Evolutionary conservation across 352 stramenopile genomes (phyloP), one percentile per base, ranked within the genome.

Genomic region (Phytophthora gonapodyides): DNA sequence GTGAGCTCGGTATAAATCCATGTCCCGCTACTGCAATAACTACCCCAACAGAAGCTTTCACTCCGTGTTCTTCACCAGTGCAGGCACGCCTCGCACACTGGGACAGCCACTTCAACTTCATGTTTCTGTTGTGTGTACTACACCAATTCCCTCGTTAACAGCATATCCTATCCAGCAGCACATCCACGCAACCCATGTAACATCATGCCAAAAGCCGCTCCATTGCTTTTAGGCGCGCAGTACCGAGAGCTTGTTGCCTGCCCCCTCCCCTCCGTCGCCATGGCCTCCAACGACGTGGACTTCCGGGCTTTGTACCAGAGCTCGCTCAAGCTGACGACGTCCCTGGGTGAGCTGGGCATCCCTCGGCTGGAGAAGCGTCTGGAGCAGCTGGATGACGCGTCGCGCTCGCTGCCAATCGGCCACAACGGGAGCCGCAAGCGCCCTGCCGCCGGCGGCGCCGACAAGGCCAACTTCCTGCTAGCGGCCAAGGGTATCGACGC

Each of bases 281-380:
- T 80, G 72, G 69, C 72, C 44, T 71, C 65, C 15, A 76, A 73
- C 43, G 77, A 93, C 47, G 69, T 92, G 61, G 84, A 95, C 57
- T 95, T 95, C 75, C 87, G 86, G 55, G 77, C 84, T 59, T 71
- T 95, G 53, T 95, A 95, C 68, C 82, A 95, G 72, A 93, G 80
- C 69, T 95, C 86, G 51, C 82, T 95, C 37, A 83, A 92, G 74
- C 80, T 95, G 38, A 95, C 86, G 57, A 91, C 80, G 43, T 75
- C 80, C 40, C 79, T 91, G 44, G 81, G 87, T 12, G 80, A 93
- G 40, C 73, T 78, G 46, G 82, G 81, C 31, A 88, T 95, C 52
- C 86, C 86, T 50, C 82, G 78, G 3, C 65, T 95, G 7, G 79
- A 92, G 58, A 91, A 91, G 57, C 77, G 82, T 42, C 70, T 95